A percentile compares a stretch with the other conserved stretches of the same genome.
Evolutionary conservation across 2,329 filamentous ascomycete genomes (phyloP).

Genomic region (Xylaria multiplex): DNA sequence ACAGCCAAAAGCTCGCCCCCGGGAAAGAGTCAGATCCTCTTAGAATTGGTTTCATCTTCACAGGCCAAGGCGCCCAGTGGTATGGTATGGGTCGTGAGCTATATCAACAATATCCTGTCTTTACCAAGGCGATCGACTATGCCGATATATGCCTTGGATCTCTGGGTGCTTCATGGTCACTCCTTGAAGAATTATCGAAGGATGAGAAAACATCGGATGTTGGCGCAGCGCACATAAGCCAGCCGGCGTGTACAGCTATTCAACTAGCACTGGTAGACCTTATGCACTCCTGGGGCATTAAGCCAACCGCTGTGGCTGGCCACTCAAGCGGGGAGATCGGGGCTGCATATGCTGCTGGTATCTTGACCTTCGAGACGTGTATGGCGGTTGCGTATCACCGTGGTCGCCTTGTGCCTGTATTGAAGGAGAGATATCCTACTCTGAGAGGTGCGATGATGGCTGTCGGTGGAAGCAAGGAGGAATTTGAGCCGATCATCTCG

Average conservation of each 20-base stretch:
- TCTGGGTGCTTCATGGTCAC: conserved; percentile 51
- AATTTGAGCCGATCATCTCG: conserved; percentile 54
- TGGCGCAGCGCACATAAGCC: conserved; percentile 53
- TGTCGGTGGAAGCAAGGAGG: conserved; percentile 58
- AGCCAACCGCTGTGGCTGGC: conserved; percentile 52
- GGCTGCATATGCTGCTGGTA: conserved; percentile 59
- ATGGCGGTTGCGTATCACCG: conserved; percentile 62
- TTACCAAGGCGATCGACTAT: conserved; percentile 49
- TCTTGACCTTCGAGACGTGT: conserved; percentile 56
- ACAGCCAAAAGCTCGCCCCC: conserved; percentile 50
- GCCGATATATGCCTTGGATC: conserved; percentile 49
- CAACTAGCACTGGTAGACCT: conserved; percentile 53
- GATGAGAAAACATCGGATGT: conserved; percentile 51
- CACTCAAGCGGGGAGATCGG: conserved; percentile 57
- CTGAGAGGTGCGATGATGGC: conserved; percentile 65
- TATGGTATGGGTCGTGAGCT: conserved; percentile 56
- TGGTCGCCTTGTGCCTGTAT: conserved; percentile 55
- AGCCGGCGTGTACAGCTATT: conserved; percentile 54
- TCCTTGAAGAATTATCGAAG: conserved; percentile 51
- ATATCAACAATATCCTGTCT: conserved; percentile 52
- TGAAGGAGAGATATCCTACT: conserved; percentile 54
- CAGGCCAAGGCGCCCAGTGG: conserved; percentile 56
- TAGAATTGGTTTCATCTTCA: conserved; percentile 55
- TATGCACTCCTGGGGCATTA: conserved; percentile 51
- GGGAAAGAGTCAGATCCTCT: conserved; percentile 53